A percentile compares a stretch with the other conserved stretches of the same genome.
Evolutionary conservation across 306 rosid species (phyloP).

Genomic region (Dalbergia oliveri): DNA sequence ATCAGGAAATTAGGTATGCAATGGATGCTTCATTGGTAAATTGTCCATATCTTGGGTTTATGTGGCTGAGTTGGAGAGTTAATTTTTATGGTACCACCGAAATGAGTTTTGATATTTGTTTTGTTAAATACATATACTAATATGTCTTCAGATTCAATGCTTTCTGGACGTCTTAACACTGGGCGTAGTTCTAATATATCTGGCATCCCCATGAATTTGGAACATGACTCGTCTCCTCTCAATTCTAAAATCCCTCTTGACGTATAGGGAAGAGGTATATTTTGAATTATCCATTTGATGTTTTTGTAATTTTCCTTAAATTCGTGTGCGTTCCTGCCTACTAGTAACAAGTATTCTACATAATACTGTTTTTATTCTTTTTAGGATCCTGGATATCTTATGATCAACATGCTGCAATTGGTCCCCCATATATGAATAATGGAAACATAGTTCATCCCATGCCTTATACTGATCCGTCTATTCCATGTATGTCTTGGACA

Average conservation of each 20-base stretch:
- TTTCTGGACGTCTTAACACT: slow-evolving; percentile 33
- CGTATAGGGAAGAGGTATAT: slow-evolving; percentile 93
- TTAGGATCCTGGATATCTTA: slow-evolving; percentile 86
- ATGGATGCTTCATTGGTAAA: too few species aligned
- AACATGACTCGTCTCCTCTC: slow-evolving; percentile 68
- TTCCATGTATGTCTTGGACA: slow-evolving; percentile 62
- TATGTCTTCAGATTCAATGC: slow-evolving; percentile 61
- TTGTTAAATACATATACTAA: too few species aligned
- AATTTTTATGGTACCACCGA: background rate
- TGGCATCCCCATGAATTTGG: slow-evolving; percentile 60
- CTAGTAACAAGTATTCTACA: background rate
- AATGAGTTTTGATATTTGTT: too few species aligned
- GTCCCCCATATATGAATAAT: slow-evolving; percentile 79
- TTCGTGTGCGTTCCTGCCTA: background rate
- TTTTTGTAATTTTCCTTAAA: slow-evolving; percentile 48
- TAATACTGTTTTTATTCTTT: slow-evolving; percentile 35
- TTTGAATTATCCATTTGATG: slow-evolving; percentile 23
- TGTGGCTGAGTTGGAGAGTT: slow-evolving; percentile 27
- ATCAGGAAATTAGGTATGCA: background rate
- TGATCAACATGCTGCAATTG: slow-evolving; percentile 82
- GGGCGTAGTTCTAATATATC: slow-evolving; percentile 60
- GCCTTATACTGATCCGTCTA: slow-evolving; percentile 72
- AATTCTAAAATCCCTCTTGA: slow-evolving; percentile 80
- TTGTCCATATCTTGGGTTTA: background rate
- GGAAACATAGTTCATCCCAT: slow-evolving; percentile 80